These are phyloP conservation scores for Isatis lusitanica DNA, from an alignment of 441 rosid genomes.

Conservation along the genomic window DNA sequence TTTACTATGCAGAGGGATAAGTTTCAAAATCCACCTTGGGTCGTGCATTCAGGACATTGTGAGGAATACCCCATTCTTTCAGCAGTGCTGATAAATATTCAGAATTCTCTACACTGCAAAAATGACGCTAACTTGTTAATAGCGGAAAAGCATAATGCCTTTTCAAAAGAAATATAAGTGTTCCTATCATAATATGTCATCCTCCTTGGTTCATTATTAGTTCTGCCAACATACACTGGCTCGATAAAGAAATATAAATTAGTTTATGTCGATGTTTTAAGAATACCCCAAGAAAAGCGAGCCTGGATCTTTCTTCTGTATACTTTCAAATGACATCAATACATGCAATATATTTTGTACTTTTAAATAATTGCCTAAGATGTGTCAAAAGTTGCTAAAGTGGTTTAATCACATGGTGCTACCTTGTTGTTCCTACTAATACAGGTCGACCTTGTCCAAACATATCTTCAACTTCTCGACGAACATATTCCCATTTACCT, in stretches of 20 bases:
- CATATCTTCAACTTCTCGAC: slow-evolving; percentile 90
- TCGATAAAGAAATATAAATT: background rate
- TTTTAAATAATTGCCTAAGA: background rate
- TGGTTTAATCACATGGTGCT: slow-evolving; percentile 21
- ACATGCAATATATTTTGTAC: slow-evolving; percentile 8
- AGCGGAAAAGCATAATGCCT: background rate
- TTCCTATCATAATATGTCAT: background rate
- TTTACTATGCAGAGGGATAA: slow-evolving; percentile 8
- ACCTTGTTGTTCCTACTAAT: slow-evolving; percentile 98
- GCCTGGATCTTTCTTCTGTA: background rate
- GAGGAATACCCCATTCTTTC: slow-evolving; percentile 79
- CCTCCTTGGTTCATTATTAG: slow-evolving; percentile 4
- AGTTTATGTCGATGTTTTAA: background rate
- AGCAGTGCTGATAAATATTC: slow-evolving; percentile 90
- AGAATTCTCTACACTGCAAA: slow-evolving; percentile 88
- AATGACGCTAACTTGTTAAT: slow-evolving; percentile 30
- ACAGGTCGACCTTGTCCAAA: slow-evolving; percentile 93
- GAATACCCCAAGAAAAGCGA: slow-evolving; percentile 5
- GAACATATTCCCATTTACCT: slow-evolving; percentile 92
- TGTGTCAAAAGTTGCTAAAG: slow-evolving; percentile 15
- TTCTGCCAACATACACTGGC: background rate
- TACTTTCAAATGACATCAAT: slow-evolving; percentile 1
- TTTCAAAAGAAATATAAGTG: background rate
- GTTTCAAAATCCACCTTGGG: slow-evolving; percentile 66
- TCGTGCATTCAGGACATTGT: slow-evolving; percentile 92